phyloP scores from a whole-genome alignment of 148 eudicot species.

The Camellia sinensis region DNA sequence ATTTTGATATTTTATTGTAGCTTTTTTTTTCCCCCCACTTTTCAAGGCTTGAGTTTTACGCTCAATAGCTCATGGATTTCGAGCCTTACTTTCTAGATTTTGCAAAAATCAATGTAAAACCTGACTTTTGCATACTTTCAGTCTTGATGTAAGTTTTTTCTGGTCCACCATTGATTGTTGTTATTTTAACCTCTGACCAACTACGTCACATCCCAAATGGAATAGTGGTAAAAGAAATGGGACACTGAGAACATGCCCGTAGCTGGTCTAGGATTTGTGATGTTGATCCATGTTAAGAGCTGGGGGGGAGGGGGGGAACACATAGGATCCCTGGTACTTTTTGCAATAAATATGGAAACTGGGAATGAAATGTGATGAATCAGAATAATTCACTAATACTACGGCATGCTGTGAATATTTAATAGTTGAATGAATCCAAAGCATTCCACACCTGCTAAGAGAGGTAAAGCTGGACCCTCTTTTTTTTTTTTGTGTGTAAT shows the following conservation, averaged over 20 bases:
- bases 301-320: not conserved
- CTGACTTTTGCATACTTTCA: no score
- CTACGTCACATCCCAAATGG: not conserved
- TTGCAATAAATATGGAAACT: not conserved
- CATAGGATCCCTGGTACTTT: not conserved
- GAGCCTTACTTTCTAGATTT: no score
- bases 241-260: not conserved
- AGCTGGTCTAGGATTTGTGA: not conserved
- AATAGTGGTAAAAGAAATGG: not conserved
- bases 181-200: no score
- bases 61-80: no score
- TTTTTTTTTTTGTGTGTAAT: not conserved
- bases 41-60: no score
- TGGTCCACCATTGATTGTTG: no score
- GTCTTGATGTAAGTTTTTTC: no score
- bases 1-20: no score
- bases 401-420: not conserved
- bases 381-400: not conserved
- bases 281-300: not conserved
- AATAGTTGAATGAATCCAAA: not conserved
- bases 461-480: not conserved
- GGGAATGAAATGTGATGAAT: slow-evolving; percentile 7
- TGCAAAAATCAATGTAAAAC: no score
- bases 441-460: not conserved
- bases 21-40: no score